These are phyloP conservation scores for Mycosarcoma mackinlayi DNA, from an alignment of 1,284 basidiomycete genomes.

Conservation along the genomic window DNA sequence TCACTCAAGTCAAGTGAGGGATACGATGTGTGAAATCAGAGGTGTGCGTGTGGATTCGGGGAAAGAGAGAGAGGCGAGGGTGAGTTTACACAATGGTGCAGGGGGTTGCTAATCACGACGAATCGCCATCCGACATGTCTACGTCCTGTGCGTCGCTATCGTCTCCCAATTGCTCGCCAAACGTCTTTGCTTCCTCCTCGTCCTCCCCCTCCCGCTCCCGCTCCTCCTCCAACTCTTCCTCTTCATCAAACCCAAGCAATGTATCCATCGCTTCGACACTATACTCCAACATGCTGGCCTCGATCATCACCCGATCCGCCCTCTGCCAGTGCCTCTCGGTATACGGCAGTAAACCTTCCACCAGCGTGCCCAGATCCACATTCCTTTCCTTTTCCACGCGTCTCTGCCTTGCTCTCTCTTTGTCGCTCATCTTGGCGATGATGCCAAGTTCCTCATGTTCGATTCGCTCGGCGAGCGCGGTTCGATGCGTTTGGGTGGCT, in stretches of 20 bases:
- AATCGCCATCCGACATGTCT: constrained; percentile 20
- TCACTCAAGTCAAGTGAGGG: no score
- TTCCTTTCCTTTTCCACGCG: constrained; percentile 71
- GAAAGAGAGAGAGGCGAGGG: background rate
- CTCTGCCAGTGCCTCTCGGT: constrained; percentile 89
- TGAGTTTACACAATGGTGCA: no score
- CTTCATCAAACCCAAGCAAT: constrained; percentile 53
- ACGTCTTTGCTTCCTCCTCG: constrained; percentile 8
- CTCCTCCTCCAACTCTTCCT: constrained; percentile 5
- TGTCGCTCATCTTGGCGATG: constrained; percentile 1
- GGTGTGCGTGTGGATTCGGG: no score
- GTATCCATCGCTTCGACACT: constrained; percentile 89
- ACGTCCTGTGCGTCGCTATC: constrained; percentile 9
- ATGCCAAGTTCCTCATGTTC: constrained; percentile 41
- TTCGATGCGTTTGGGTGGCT: constrained; percentile 10
- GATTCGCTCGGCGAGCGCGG: constrained; percentile 9
- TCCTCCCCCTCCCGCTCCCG: constrained; percentile 5
- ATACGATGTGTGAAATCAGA: no score
- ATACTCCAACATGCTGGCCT: constrained; percentile 93
- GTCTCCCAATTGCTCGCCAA: constrained; percentile 22
- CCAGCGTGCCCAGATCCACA: constrained; percentile 72
- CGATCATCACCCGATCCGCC: constrained; percentile 86
- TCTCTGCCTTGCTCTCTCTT: constrained; percentile 15
- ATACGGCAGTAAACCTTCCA: constrained; percentile 90
- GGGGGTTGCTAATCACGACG: background rate